These are phyloP conservation scores for Aspergillus terreus DNA, from an alignment of 2,329 filamentous ascomycete species.

Conservation along the genomic window DNA sequence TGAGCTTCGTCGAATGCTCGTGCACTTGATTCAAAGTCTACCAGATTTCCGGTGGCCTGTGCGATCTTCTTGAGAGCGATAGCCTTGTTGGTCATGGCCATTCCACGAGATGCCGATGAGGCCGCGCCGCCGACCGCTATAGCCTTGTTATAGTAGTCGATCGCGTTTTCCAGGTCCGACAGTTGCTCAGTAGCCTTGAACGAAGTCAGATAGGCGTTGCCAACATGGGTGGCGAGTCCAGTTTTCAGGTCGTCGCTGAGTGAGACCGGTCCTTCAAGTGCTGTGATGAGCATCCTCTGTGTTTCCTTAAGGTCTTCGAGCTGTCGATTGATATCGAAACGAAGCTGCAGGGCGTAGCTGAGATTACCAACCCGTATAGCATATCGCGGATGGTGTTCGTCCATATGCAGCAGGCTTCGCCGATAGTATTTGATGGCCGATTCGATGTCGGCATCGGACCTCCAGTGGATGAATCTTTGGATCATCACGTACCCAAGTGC, in stretches of 20 bases:
- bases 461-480: slow-evolving; percentile 1
- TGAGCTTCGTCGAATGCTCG: background rate
- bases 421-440: slow-evolving; percentile 4
- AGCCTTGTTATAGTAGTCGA: background rate
- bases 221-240: background rate
- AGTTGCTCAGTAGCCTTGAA: background rate
- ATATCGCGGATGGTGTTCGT: slow-evolving; percentile 1
- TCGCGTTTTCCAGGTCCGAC: slow-evolving; percentile 1
- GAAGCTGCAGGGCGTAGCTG: slow-evolving; percentile 1
- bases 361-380: background rate
- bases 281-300: background rate
- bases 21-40: background rate
- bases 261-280: background rate
- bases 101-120: background rate
- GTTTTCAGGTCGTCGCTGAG: background rate
- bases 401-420: background rate
- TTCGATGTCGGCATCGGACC: slow-evolving; percentile 1
- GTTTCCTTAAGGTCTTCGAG: slow-evolving; percentile 1
- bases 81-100: slow-evolving; percentile 1
- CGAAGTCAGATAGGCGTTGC: background rate
- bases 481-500: slow-evolving; percentile 3
- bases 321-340: background rate
- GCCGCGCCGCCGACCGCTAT: background rate
- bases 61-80: background rate
- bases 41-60: background rate